Percentiles rank a stretch among this genome's conserved stretches.
These are phyloP conservation scores for Lodderomyces jiufengensis DNA, from an alignment of 1,139 yeast species.

Conservation along the genomic window DNA sequence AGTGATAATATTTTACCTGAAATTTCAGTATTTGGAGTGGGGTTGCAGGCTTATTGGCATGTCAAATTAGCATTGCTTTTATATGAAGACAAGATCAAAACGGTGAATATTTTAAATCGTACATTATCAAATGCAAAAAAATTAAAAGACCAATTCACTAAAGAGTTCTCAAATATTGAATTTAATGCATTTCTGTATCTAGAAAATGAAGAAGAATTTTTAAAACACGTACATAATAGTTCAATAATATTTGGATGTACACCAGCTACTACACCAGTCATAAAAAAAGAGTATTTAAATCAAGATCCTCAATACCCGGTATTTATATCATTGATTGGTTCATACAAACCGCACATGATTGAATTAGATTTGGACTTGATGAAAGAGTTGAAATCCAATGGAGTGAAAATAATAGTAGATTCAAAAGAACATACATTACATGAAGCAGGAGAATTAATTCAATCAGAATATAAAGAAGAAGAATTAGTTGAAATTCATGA, in stretches of 20 bases:
- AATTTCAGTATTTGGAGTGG: constrained; percentile 57
- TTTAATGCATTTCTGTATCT: constrained; percentile 22
- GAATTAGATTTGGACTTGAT: constrained; percentile 51
- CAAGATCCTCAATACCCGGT: constrained; percentile 24
- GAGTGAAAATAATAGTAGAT: constrained; percentile 51
- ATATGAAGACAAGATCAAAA: constrained; percentile 30
- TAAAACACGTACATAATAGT: constrained; percentile 24
- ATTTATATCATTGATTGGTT: constrained; percentile 61
- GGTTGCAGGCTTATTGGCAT: constrained; percentile 69
- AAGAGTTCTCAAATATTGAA: constrained; percentile 21
- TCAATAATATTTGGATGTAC: constrained; percentile 55
- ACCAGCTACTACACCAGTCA: constrained; percentile 51
- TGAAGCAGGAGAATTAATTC: constrained; percentile 66
- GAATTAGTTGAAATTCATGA: constrained; percentile 47
- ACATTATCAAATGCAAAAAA: constrained; percentile 38
- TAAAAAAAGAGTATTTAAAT: constrained; percentile 34
- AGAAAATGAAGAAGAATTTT: constrained; percentile 14
- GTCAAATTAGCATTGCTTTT: constrained; percentile 41
- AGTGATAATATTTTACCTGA: constrained; percentile 19
- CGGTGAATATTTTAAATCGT: constrained; percentile 48
- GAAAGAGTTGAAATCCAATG: constrained; percentile 20
- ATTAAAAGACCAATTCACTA: constrained; percentile 23
- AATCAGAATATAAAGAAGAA: constrained; percentile 31
- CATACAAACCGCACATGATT: constrained; percentile 66
- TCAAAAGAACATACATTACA: constrained; percentile 51